Conservation (phyloP, 2,329 filamentous ascomycete genomes). For the Colletotrichum godetiae region DNA sequence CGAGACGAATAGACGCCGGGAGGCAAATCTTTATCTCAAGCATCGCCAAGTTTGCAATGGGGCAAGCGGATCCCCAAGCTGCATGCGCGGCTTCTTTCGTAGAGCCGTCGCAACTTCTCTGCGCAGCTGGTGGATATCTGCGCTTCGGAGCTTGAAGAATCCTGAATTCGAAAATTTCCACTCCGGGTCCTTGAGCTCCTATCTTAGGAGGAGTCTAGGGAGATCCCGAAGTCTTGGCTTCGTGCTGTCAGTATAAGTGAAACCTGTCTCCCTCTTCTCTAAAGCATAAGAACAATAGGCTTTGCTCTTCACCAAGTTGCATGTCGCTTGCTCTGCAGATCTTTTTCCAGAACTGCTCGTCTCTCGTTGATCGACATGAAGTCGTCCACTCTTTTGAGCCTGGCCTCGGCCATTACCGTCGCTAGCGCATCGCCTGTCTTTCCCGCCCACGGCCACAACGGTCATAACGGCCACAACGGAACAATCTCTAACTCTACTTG, state of each 20-base stretch:
- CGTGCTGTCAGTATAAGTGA: slow-evolving; percentile 7
- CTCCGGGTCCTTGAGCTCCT: not conserved
- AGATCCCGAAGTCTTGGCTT: not conserved
- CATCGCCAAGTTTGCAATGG: slow-evolving; percentile 1
- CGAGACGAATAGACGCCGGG: slow-evolving; percentile 7
- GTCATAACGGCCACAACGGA: not conserved
- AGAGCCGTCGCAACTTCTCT: not conserved
- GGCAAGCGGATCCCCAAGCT: not conserved
- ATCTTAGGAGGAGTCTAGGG: not conserved
- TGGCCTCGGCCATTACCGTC: not conserved
- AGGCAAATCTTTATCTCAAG: slow-evolving; percentile 20
- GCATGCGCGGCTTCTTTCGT: not conserved
- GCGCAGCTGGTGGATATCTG: not conserved
- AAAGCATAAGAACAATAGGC: too few species aligned
- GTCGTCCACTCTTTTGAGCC: slow-evolving; percentile 17
- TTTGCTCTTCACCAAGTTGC: too few species aligned
- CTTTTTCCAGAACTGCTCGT: not conserved
- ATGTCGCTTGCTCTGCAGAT: not conserved
- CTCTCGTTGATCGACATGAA: slow-evolving; percentile 16
- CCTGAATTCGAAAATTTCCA: not conserved
- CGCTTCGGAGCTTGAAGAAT: not conserved
- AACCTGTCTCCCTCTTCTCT: not conserved
- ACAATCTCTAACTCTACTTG: slow-evolving; percentile 16
- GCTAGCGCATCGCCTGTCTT: slow-evolving; percentile 8
- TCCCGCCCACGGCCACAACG: not conserved